Percentiles rank a stretch among this genome's conserved stretches.
phyloP scores from a whole-genome alignment of 305 asterid species.

The Fraxinus angustifolia region DNA sequence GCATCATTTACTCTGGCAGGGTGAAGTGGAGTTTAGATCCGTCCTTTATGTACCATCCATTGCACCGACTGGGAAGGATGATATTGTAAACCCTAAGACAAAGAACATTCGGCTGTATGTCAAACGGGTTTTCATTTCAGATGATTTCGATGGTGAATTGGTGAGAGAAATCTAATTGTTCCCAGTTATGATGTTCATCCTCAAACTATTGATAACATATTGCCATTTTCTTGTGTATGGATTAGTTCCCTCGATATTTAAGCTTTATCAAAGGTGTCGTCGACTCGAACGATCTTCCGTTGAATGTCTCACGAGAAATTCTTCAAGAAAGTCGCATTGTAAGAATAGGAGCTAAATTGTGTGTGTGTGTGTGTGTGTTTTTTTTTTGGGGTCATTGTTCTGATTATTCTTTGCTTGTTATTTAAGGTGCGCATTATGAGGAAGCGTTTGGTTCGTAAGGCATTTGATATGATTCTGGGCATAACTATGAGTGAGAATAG shows the following conservation, averaged over 20 bases:
- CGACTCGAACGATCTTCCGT: constrained; percentile 95
- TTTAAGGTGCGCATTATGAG: constrained; percentile 86
- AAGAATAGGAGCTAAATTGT: constrained; percentile 32
- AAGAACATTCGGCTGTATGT: constrained; percentile 89
- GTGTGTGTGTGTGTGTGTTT: no score
- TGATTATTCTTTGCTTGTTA: constrained; percentile 5
- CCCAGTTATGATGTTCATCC: neutral
- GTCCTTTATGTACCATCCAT: constrained; percentile 77
- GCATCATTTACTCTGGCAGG: constrained; percentile 45
- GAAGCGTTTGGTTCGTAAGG: constrained; percentile 97
- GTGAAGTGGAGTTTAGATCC: constrained; percentile 97
- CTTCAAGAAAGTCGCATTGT: constrained; percentile 98
- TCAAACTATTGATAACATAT: neutral
- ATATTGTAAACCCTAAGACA: constrained; percentile 75
- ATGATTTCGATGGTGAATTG: constrained; percentile 98
- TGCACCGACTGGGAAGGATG: constrained; percentile 77
- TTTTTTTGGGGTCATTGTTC: neutral
- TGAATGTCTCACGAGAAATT: constrained; percentile 94
- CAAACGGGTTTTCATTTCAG: constrained; percentile 91
- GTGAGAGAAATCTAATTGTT: constrained; percentile 40
- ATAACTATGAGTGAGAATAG: constrained; percentile 76
- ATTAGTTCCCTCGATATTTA: constrained; percentile 89
- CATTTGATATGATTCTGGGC: constrained; percentile 96
- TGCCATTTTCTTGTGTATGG: constrained; percentile 19
- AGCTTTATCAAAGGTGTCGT: constrained; percentile 97